Percentiles rank a stretch among this genome's conserved stretches.
Evolutionary conservation across 768 basidiomycete genomes (phyloP).

Genomic region (Suillus decipiens): DNA sequence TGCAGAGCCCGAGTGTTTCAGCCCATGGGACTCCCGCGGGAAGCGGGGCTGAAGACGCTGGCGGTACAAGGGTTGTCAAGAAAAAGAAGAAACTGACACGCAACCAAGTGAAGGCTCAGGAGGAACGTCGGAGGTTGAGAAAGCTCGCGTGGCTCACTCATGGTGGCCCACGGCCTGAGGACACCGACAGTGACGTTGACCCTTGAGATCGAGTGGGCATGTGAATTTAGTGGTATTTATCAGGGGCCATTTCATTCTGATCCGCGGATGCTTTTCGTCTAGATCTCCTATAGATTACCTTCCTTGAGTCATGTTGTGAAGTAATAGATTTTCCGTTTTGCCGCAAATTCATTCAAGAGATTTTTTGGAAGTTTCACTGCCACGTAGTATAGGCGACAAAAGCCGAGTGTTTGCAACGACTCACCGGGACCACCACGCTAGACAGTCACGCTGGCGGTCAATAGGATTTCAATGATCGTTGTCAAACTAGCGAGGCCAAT

Average conservation of each 20-base stretch:
- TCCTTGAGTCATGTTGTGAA: slow-evolving; percentile 1
- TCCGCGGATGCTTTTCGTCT: slow-evolving; percentile 6
- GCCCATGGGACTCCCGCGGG: slow-evolving; percentile 72
- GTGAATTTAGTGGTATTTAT: background rate
- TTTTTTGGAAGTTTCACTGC: background rate
- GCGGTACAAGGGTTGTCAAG: slow-evolving; percentile 45
- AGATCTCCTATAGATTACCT: slow-evolving; percentile 10
- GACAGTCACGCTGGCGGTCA: background rate
- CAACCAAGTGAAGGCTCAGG: slow-evolving; percentile 86
- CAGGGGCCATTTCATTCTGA: slow-evolving; percentile 10
- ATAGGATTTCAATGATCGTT: slow-evolving; percentile 6
- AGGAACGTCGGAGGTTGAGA: slow-evolving; percentile 78
- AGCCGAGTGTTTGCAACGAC: background rate
- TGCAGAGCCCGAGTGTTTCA: slow-evolving; percentile 72
- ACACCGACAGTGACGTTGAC: slow-evolving; percentile 67
- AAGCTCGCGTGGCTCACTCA: slow-evolving; percentile 82
- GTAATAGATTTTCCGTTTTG: slow-evolving; percentile 8
- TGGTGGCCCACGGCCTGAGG: slow-evolving; percentile 83
- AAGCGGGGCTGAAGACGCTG: slow-evolving; percentile 72
- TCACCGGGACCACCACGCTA: too few relatives aligned
- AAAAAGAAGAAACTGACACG: slow-evolving; percentile 94
- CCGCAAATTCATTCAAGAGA: background rate
- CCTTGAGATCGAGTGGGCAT: slow-evolving; percentile 13
- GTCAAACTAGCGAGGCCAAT: background rate
- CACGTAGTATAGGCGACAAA: slow-evolving; percentile 2